Evolutionary conservation across 148 eudicot genomes (phyloP), one percentile per base, ranked within the genome.

Genomic region (Drosera capensis): DNA sequence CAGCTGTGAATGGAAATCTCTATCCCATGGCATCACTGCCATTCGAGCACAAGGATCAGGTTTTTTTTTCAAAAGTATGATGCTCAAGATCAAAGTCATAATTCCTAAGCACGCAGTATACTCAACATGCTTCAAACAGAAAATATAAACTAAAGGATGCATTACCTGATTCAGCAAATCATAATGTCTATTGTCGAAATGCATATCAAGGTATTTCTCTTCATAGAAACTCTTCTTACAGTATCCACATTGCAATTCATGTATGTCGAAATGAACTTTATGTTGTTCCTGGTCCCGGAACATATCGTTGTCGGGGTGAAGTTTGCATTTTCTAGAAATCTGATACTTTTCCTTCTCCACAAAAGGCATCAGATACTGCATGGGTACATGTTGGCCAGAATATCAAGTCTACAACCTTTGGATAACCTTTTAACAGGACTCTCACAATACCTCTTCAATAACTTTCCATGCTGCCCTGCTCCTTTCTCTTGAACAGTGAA

Each of bases 161-260:
- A 92, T 54, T 73, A 85, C 96, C 52, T 52, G 46, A 56, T 87
- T 74, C 5, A 87, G 64, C 56, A 87, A 74, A 74, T 74, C 68
- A 49, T 57, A 61, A 64, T 87, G 96, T 58, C 94, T 71, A 59
- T 57, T 74, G 61, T 77, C 90, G 56, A 74, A 82, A 74, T 82
- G 94, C 51, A 72, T 79, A 65, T 87, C 94, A 49, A 82, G 62
- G 66, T 43, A 82, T 48, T 74, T 79, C 66, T 87, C 96, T 20
- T 86, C 85, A 44, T 74, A 69, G 49, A 82, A 87, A 49, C 62
- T 61, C 70, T 87, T 87, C 64, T 71, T 82, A 49, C 96, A 87
- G 51, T 87, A 87, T 20, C 80, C 90, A 52, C 96, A 87, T 31
- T 67, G 71, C 94, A 90, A 87, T 58, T 87, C 96, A 70, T 77